These are phyloP conservation scores for Tolypocladium amazonense DNA, from an alignment of 2,329 filamentous ascomycete species.

Conservation along the genomic window DNA sequence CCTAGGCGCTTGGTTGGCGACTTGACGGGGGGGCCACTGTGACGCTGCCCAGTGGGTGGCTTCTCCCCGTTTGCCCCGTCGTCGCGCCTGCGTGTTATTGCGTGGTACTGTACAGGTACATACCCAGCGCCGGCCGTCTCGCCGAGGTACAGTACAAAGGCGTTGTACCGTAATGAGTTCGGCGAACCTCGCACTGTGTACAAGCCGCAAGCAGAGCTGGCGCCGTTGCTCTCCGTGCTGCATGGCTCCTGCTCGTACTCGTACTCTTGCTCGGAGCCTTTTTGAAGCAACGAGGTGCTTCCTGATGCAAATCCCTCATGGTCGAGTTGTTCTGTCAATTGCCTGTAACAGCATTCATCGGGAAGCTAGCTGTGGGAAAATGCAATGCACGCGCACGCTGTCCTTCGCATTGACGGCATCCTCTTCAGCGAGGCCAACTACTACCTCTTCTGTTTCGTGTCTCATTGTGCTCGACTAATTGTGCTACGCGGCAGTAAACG, in stretches of 20 bases:
- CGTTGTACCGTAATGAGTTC: constrained; percentile 16
- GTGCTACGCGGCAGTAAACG: not conserved
- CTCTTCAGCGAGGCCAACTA: not conserved
- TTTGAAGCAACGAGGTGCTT: not conserved
- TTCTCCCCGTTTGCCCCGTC: not conserved
- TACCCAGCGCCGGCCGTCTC: constrained; percentile 16
- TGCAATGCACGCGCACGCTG: not conserved
- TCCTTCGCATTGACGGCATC: not conserved
- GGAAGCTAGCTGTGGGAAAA: not conserved
- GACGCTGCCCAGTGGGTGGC: not conserved
- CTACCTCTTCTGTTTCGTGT: not conserved
- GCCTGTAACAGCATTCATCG: not conserved
- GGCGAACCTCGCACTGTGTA: constrained; percentile 23
- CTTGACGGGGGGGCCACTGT: not conserved
- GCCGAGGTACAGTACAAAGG: constrained; percentile 24
- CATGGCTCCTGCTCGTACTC: not conserved
- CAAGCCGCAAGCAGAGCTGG: constrained; percentile 9
- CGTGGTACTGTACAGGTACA: constrained; percentile 30
- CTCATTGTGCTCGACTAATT: not conserved
- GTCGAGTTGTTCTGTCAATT: not conserved
- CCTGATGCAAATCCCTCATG: not conserved
- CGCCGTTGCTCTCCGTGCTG: too few relatives aligned
- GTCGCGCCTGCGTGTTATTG: constrained; percentile 5
- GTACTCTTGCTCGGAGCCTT: not conserved
- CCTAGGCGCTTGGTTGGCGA: not conserved